A percentile compares a stretch with the other conserved stretches of the same genome.
Conservation (phyloP, 2,329 filamentous ascomycete species). For the Trichoderma guizhouense region DNA sequence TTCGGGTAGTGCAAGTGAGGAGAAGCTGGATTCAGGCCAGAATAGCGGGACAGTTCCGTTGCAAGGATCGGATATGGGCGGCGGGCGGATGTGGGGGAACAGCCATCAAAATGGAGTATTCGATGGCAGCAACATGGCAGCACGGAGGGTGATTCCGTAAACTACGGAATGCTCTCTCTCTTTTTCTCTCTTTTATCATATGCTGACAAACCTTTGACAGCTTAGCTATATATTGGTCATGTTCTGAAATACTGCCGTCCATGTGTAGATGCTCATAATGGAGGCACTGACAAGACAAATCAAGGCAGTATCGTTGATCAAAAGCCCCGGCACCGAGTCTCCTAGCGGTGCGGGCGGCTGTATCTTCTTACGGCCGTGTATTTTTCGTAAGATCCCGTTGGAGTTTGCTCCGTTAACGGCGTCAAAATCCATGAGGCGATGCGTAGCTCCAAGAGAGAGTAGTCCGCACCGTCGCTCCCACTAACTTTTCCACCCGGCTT, state of each 20-base stretch:
- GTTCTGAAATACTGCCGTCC: neutral
- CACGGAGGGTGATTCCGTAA: neutral
- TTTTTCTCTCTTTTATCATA: neutral
- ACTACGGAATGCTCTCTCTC: neutral
- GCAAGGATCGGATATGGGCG: conserved; percentile 13
- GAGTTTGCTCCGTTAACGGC: neutral
- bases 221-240: neutral
- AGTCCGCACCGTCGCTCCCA: neutral
- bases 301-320: neutral
- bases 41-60: conserved; percentile 15
- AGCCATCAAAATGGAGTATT: neutral
- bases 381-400: neutral
- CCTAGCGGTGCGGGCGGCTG: neutral
- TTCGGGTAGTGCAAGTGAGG: conserved; percentile 10
- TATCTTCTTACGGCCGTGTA: neutral
- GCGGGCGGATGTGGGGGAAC: conserved; percentile 8
- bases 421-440: neutral
- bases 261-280: neutral
- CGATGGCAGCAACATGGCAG: neutral
- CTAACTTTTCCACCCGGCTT: conserved; percentile 2
- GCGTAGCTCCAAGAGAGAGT: neutral
- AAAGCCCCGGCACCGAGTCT: neutral
- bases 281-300: neutral
- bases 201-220: neutral
- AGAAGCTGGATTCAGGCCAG: neutral